Conservation (phyloP, 148 eudicot species). For the Heliosperma pusillum region DNA sequence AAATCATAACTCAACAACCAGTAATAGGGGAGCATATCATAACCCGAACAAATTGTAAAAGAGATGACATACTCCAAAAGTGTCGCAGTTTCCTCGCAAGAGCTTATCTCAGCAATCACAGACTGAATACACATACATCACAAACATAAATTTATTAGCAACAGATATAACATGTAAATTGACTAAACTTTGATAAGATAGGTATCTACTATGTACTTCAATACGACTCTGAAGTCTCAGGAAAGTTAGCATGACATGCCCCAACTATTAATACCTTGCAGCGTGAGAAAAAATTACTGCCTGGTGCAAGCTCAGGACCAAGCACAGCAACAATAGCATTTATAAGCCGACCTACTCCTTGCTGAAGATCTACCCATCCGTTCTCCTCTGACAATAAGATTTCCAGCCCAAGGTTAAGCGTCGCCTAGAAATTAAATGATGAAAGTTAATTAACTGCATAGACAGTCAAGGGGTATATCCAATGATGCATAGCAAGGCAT, state of each 20-base stretch:
- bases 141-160: slow-evolving; percentile 19
- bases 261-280: slow-evolving; percentile 65
- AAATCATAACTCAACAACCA: neutral
- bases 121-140: slow-evolving; percentile 49
- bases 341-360: slow-evolving; percentile 89
- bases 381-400: slow-evolving; percentile 85
- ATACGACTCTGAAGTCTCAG: neutral
- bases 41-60: slow-evolving; percentile 8
- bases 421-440: slow-evolving; percentile 49
- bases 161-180: neutral
- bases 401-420: slow-evolving; percentile 90
- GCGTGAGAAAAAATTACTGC: slow-evolving; percentile 95
- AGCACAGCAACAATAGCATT: slow-evolving; percentile 98
- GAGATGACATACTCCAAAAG: slow-evolving; percentile 75
- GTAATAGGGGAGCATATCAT: neutral
- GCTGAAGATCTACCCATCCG: slow-evolving; percentile 92
- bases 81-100: slow-evolving; percentile 79
- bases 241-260: neutral
- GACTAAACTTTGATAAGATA: neutral
- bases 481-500: slow-evolving; percentile 4
- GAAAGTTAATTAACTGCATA: slow-evolving; percentile 3
- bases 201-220: neutral
- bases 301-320: slow-evolving; percentile 98
- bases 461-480: neutral
- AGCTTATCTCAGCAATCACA: slow-evolving; percentile 93